A percentile compares a stretch with the other conserved stretches of the same genome.
phyloP scores from a whole-genome alignment of 495 filamentous ascomycete species.

The Penicillium bialowiezense region DNA sequence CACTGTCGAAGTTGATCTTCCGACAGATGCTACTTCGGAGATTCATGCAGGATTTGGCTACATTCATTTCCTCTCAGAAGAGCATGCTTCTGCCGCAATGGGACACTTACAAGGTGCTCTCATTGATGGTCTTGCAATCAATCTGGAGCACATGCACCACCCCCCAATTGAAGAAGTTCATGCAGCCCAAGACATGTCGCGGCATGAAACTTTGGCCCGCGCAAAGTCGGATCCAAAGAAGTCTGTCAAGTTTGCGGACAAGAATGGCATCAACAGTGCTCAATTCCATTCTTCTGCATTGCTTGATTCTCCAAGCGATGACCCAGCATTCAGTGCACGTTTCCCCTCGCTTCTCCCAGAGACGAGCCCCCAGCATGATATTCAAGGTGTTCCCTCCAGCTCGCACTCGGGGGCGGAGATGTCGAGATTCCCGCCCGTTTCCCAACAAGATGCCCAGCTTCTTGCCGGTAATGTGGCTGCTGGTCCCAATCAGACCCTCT shows the following conservation, averaged over 20 bases:
- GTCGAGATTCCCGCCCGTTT: constrained; percentile 43
- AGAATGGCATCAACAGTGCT: neutral
- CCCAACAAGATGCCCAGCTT: constrained; percentile 42
- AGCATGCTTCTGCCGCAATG: constrained; percentile 75
- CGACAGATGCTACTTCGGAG: constrained; percentile 77
- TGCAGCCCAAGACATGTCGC: too few species aligned
- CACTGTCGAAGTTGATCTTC: constrained; percentile 74
- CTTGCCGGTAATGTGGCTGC: constrained; percentile 21
- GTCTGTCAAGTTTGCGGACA: too few species aligned
- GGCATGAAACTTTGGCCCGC: too few species aligned
- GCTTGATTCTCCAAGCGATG: constrained; percentile 20
- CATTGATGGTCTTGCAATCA: constrained; percentile 77
- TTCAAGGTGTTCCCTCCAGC: constrained; percentile 8
- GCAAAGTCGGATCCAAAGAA: too few species aligned
- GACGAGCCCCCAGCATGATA: constrained; percentile 4
- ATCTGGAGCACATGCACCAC: constrained; percentile 75
- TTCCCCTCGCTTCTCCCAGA: constrained; percentile 31
- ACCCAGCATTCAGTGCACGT: constrained; percentile 24
- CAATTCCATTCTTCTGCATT: constrained; percentile 7
- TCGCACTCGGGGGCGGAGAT: constrained; percentile 26
- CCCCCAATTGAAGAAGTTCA: constrained; percentile 21
- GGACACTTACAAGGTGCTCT: constrained; percentile 69
- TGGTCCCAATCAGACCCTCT: neutral
- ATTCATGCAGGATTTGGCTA: constrained; percentile 93
- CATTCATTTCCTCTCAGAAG: constrained; percentile 69